Percentiles rank a stretch among this genome's conserved stretches.
These are phyloP conservation scores for Diversispora eburnea DNA, from an alignment of 192 early-diverging fungal species.

Conservation along the genomic window DNA sequence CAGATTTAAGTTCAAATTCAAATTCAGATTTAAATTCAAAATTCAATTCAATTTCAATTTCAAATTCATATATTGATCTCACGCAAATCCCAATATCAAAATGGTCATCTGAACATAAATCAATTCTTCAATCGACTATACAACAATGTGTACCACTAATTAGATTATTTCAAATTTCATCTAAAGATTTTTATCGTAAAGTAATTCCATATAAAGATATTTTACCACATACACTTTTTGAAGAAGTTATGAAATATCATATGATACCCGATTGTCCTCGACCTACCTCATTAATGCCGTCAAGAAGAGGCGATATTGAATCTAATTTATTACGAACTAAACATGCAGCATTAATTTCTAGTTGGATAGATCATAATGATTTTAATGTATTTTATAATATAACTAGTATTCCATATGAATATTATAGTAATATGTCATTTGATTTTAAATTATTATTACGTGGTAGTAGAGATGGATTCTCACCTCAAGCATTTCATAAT, in stretches of 20 bases:
- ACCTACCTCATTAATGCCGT: background rate
- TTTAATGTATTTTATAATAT: conserved; percentile 2
- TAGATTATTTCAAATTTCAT: conserved; percentile 24
- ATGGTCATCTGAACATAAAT: background rate
- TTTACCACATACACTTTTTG: background rate
- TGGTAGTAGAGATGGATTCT: conserved; percentile 17
- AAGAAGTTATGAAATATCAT: conserved; percentile 15
- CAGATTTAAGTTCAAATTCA: too few relatives aligned
- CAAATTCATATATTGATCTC: background rate
- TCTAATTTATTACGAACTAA: conserved; percentile 6
- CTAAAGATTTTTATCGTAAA: conserved; percentile 20
- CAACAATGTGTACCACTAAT: conserved; percentile 14
- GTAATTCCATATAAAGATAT: conserved; percentile 10
- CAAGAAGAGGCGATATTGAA: conserved; percentile 1
- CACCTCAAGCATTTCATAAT: background rate
- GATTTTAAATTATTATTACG: conserved; percentile 14
- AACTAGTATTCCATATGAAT: conserved; percentile 18
- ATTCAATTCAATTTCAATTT: background rate
- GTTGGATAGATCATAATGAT: conserved; percentile 15
- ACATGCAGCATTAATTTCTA: conserved; percentile 9
- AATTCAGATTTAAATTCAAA: too few relatives aligned
- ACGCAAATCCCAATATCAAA: background rate
- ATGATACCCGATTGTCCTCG: background rate
- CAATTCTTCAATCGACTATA: background rate
- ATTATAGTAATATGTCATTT: background rate